Base-by-base conservation (phyloP, 2,329 filamentous ascomycete genomes). In the Xylariaceae sp. region DNA sequence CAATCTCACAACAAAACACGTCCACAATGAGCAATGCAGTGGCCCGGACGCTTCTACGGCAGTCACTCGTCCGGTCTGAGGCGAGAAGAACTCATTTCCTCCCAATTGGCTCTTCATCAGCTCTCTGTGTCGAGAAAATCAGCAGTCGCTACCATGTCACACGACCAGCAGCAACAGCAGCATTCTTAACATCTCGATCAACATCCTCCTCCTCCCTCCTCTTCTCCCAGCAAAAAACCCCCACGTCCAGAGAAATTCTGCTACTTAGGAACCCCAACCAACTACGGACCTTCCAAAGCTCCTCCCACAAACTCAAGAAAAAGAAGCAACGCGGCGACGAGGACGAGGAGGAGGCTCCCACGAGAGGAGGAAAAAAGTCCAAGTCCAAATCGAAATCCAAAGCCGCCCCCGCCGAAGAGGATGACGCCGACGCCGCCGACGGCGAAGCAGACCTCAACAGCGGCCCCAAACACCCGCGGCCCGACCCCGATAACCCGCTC, bases 401-500 rank as follows among this genome's bases (percentile, higher is more conserved):
- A 40, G 22, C 40, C 8, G 44, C 36, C 3, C 39, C 19, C 29
- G 45, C 40, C 43, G 41, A 40, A 21, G 40, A 10, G 17, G 29
- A 11, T 22, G n/a, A 14, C 44, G 14, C 11, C 16, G 19, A 14
- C 33, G 6, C 22, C 36, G 25, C 22, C 41, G 44, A n/a, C 41
- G 34, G 27, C 32, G 25, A 14, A 14, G 42, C 16, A 40, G 45
- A 36, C 20, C 36, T 27, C 22, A 40, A 45, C 23, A 42, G 40
- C 8, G 55, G 51, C 11, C 22, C 47, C 20, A 59, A 57, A 25
- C 59, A 63, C 53, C 63, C 64, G 22, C 40, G 53, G 17, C 60
- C 71, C 16, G 58, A 67, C 57, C 60, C 67, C 4, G 61, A 68
- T 20, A 67, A 76, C 29, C 74, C 73, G 11, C 69, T 74, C 58